Evolutionary conservation across 306 rosid genomes (phyloP), one percentile per base, ranked within the genome.

Genomic region (Ammopiptanthus mongolicus): DNA sequence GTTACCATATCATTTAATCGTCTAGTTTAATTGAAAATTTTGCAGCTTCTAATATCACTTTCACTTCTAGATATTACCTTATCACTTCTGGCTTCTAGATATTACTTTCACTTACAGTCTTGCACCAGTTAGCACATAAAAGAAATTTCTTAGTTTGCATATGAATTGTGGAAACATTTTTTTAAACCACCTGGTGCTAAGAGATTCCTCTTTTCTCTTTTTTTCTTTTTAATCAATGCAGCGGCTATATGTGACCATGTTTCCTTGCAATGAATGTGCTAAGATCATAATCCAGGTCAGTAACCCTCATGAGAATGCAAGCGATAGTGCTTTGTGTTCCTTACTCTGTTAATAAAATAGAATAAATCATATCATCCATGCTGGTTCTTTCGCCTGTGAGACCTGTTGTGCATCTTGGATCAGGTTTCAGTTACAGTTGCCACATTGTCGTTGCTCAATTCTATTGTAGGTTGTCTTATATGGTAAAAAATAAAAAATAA

Each of bases 211-310:
- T 13, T 34, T 80, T 61, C 57, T 58, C 48, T 64, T 63, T 44
- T 50, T 4, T 19, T 15, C n/a, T 31, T 48, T 80, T 66, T 19
- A 60, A 66, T 73, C 47, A 44, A 36, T 86, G 89, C 96, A 88
- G 93, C 87, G 78, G 87, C 86, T 90, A 37, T 88, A 88, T 19
- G 95, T 88, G 81, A 91, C 93, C 81, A 91, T 90, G 96, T 91
- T 90, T 84, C 96, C 93, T 29, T 94, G 94, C 90, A 91, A 91
- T 61, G 97, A 94, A 86, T 94, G 96, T 55, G 95, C 98, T 25
- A 95, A 95, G 88, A 88, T 92, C 70, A 95, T 92, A 44, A 88
- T 95, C 86, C 99, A 92, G 99, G 99, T 95, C 50, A 34, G 80
- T 77, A 34, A 17, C 60, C 29, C 60, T 37, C 34, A 63, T 13